Evolutionary conservation across 1,284 basidiomycete genomes (phyloP), one percentile per base, ranked within the genome.

Genomic region (Trametes pubescens): DNA sequence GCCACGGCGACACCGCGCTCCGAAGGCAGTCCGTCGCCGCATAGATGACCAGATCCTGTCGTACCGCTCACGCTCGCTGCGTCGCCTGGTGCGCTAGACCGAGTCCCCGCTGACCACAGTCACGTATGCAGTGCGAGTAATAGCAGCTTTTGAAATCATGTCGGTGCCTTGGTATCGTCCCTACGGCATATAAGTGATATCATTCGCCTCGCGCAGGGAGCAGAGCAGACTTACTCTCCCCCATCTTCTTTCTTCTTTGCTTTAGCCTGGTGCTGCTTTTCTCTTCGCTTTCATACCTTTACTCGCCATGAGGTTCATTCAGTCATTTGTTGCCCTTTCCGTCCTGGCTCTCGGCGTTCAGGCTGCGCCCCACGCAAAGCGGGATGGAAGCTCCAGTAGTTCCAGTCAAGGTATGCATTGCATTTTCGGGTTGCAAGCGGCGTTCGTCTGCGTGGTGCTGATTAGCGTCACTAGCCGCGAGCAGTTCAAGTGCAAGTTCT

Each of bases 201-300:
- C 18, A 18, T 7, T 26, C 8, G 16, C 48, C 14, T 18, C 26
- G 26, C 46, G 24, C 21, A 24, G 32, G 8, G 18, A 26, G 18
- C 32, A 34, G 18, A 14, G 29, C 32, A 10, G 29, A 51, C 49
- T 16, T 51, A 51, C 49, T 32, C 26, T 51, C 18, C 2, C 11
- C n/a, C 49, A 10, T 18, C 26, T 21, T 13, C 29, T n/a, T 35
- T 51, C 54, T 21, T 22, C n/a, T 59, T 46, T 37, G 18, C 34
- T 48, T 48, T 57, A 64, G 61, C 65, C 65, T 44, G 65, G 65
- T 58, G 65, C 65, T 66, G 37, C 9, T 22, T 29, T 53, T 51
- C 14, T 56, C 10, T 52, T 48, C 37, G 51, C 13, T 44, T 47
- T 47, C n/a, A 4, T 38, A 43, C 8, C 40, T 46, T 18, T 18